These are phyloP conservation scores for Talaromyces sp. DNA, from an alignment of 2,329 filamentous ascomycete genomes.

Conservation along the genomic window DNA sequence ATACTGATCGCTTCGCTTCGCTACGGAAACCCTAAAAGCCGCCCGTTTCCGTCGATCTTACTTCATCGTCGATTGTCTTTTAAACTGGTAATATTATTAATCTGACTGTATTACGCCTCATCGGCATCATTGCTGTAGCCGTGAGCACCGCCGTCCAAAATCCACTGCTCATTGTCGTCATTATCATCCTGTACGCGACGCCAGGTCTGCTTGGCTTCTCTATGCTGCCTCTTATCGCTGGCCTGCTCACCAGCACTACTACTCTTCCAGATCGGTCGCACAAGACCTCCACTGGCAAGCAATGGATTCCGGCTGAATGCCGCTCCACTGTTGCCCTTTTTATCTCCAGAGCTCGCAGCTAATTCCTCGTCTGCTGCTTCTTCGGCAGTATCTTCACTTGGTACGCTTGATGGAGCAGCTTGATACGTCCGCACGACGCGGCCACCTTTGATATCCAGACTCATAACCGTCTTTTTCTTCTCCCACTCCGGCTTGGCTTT, in stretches of 20 bases:
- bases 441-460: slow-evolving; percentile 72
- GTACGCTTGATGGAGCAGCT: slow-evolving; percentile 24
- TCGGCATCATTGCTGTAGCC: slow-evolving; percentile 21
- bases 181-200: slow-evolving; percentile 42
- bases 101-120: not conserved
- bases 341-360: slow-evolving; percentile 13
- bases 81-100: not conserved
- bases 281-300: slow-evolving; percentile 36
- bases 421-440: slow-evolving; percentile 59
- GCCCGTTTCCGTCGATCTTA: not conserved
- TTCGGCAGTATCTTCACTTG: slow-evolving; percentile 16
- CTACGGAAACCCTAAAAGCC: not conserved
- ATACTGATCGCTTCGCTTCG: not conserved
- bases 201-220: slow-evolving; percentile 38
- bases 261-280: slow-evolving; percentile 40
- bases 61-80: not conserved
- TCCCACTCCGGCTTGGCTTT: slow-evolving; percentile 80
- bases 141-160: slow-evolving; percentile 38
- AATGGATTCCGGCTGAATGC: slow-evolving; percentile 41
- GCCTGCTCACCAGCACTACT: slow-evolving; percentile 22
- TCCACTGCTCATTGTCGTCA: slow-evolving; percentile 44
- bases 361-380: slow-evolving; percentile 13
- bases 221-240: slow-evolving; percentile 19
- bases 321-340: slow-evolving; percentile 19
- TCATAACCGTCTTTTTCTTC: slow-evolving; percentile 76